phyloP scores from a whole-genome alignment of 2,329 filamentous ascomycete species.

The Zalaria sp. region DNA sequence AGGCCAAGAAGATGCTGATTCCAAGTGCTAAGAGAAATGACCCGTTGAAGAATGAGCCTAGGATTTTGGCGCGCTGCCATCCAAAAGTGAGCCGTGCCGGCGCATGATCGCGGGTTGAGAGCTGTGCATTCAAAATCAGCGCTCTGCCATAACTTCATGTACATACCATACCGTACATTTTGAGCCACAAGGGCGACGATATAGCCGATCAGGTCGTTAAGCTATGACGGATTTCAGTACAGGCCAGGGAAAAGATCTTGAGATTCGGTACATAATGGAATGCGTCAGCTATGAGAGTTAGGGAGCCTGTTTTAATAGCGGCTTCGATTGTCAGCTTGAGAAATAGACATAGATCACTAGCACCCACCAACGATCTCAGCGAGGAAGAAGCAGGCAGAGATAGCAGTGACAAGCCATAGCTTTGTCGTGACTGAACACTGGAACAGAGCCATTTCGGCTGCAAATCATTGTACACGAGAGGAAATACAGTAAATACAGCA shows the following conservation, averaged over 20 bases:
- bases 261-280: conserved; percentile 53
- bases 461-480: background rate
- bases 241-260: background rate
- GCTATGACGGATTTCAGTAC: conserved; percentile 21
- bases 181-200: conserved; percentile 51
- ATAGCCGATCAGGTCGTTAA: conserved; percentile 60
- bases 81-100: conserved; percentile 53
- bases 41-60: conserved; percentile 72
- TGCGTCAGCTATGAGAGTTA: conserved; percentile 62
- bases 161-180: conserved; percentile 31
- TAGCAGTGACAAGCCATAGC: conserved; percentile 23
- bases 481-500: no score
- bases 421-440: background rate
- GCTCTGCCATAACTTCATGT: background rate
- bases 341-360: no score
- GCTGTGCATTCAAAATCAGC: conserved; percentile 21
- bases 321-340: no score
- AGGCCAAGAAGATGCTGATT: conserved; percentile 58
- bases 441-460: background rate
- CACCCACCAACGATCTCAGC: conserved; percentile 30
- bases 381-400: conserved; percentile 32
- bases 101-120: conserved; percentile 41
- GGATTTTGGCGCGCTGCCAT: conserved; percentile 60
- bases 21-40: conserved; percentile 59
- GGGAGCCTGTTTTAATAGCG: conserved; percentile 47